A percentile compares a stretch with the other conserved stretches of the same genome.
These are phyloP conservation scores for Nothomitra cinnamomea DNA, from an alignment of 2,329 filamentous ascomycete species.

Conservation along the genomic window DNA sequence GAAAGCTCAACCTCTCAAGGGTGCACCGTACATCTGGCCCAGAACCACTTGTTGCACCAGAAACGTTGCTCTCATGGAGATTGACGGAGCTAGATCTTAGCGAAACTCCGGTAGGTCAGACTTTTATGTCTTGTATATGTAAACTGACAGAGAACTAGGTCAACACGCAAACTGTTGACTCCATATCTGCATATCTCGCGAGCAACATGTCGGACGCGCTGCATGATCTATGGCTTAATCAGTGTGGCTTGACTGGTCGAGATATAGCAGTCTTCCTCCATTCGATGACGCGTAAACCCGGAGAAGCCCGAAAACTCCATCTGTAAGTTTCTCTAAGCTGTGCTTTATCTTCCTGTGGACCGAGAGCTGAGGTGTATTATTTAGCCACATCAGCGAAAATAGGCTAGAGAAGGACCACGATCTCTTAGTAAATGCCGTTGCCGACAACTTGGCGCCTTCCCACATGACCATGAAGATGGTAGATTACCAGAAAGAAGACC, in stretches of 20 bases:
- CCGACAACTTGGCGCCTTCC: constrained; percentile 37
- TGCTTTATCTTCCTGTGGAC: not conserved
- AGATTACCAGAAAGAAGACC: constrained; percentile 47
- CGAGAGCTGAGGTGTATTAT: not conserved
- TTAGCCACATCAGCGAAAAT: constrained; percentile 20
- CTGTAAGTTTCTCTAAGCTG: constrained; percentile 47
- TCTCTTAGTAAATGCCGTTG: constrained; percentile 34
- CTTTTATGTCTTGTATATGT: not conserved
- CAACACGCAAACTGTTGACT: constrained; percentile 46
- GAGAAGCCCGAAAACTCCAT: constrained; percentile 39
- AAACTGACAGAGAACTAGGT: constrained; percentile 19
- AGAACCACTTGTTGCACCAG: constrained; percentile 46
- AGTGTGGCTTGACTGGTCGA: constrained; percentile 46
- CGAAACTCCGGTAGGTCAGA: constrained; percentile 32
- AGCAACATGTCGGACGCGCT: constrained; percentile 43
- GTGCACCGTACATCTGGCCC: constrained; percentile 44
- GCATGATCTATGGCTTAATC: constrained; percentile 44
- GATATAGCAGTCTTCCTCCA: constrained; percentile 49
- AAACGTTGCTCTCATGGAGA: constrained; percentile 49
- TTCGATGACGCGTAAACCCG: constrained; percentile 37
- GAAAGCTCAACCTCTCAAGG: constrained; percentile 48
- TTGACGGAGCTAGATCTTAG: constrained; percentile 49
- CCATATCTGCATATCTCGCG: constrained; percentile 45
- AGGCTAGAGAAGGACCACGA: constrained; percentile 32
- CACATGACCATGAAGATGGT: constrained; percentile 50